A percentile compares a stretch with the other conserved stretches of the same genome.
Evolutionary conservation across 257 asterid genomes (phyloP).

Genomic region (Coffea canephora): DNA sequence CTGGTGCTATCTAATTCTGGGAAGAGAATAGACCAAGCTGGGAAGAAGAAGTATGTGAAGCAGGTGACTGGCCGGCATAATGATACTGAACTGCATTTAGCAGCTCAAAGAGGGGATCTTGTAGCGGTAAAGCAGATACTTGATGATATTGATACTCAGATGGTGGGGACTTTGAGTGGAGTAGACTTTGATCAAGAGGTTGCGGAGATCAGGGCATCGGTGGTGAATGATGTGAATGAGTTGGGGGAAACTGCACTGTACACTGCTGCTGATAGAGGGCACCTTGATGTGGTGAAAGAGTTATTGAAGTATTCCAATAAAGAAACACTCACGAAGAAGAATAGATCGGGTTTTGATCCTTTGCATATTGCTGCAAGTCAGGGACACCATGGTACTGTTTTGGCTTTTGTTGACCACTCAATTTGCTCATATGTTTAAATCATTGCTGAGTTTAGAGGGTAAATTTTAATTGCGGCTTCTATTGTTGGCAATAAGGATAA

Average conservation of each 20-base stretch:
- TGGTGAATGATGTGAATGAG: conserved; percentile 50
- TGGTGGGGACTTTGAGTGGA: conserved; percentile 42
- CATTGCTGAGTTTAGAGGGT: background rate
- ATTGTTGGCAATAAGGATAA: background rate
- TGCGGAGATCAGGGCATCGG: conserved; percentile 50
- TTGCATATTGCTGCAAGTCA: conserved; percentile 49
- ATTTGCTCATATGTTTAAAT: background rate
- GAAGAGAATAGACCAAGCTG: conserved; percentile 51
- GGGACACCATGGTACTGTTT: conserved; percentile 44
- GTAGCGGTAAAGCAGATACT: conserved; percentile 44
- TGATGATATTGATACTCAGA: conserved; percentile 41
- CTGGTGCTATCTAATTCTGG: conserved; percentile 54
- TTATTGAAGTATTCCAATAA: conserved; percentile 39
- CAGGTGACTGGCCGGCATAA: conserved; percentile 57
- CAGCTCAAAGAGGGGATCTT: conserved; percentile 54
- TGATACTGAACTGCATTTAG: conserved; percentile 54
- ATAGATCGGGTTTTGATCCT: conserved; percentile 43
- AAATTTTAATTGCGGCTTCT: background rate
- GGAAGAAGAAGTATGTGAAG: conserved; percentile 55
- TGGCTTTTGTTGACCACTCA: background rate
- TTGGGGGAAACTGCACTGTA: conserved; percentile 45
- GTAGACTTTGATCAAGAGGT: conserved; percentile 49
- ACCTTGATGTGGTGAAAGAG: conserved; percentile 50
- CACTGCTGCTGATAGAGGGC: conserved; percentile 52
- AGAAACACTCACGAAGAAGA: conserved; percentile 47